A percentile compares a stretch with the other conserved stretches of the same genome.
Evolutionary conservation across 306 rosid species (phyloP).

Genomic region (Cicer arietinum): DNA sequence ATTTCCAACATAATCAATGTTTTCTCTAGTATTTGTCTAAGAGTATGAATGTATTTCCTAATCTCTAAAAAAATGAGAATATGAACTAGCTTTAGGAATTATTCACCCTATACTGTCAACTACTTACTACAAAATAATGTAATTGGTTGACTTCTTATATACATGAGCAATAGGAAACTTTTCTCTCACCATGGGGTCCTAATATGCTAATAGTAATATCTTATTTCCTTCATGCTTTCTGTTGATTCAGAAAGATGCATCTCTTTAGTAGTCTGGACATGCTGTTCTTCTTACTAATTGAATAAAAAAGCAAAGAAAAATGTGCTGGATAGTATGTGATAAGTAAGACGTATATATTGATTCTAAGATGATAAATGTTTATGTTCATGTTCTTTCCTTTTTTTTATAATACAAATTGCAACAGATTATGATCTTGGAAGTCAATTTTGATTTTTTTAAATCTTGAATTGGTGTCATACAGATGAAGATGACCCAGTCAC

Average conservation of each 20-base stretch:
- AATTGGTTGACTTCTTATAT: neutral
- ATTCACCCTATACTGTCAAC: constrained; percentile 18
- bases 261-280: constrained; percentile 1
- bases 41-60: constrained; percentile 16
- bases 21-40: neutral
- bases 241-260: constrained; percentile 21
- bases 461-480: constrained; percentile 48
- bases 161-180: constrained; percentile 28
- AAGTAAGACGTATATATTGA: constrained; percentile 8
- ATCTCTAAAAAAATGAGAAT: constrained; percentile 14
- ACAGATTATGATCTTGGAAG: constrained; percentile 14
- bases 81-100: constrained; percentile 18
- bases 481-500: constrained; percentile 79
- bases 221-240: constrained; percentile 4
- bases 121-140: neutral
- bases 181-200: constrained; percentile 23
- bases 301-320: constrained; percentile 10
- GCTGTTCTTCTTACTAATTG: constrained; percentile 11
- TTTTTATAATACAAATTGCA: constrained; percentile 10
- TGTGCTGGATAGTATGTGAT: neutral
- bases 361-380: constrained; percentile 36
- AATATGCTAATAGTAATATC: constrained; percentile 33
- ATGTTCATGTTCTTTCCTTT: neutral
- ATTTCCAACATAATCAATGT: constrained; percentile 19
- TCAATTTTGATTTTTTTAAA: constrained; percentile 26